phyloP scores from a whole-genome alignment of 2,329 filamentous ascomycete species.

The Neurospora sp. region DNA sequence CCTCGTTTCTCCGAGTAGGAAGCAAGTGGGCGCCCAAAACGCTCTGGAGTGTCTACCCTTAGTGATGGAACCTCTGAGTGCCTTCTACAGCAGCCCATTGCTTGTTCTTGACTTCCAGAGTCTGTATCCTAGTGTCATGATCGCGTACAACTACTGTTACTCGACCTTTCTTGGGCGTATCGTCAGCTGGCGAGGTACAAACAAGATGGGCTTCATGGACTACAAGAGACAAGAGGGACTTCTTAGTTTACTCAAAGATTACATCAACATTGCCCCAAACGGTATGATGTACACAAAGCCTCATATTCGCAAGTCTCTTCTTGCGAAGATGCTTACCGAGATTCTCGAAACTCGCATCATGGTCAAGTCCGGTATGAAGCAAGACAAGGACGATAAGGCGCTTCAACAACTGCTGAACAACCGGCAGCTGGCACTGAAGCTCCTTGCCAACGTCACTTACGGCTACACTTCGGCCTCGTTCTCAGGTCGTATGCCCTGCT shows the following conservation, averaged over 20 bases:
- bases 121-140: constrained; percentile 95
- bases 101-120: constrained; percentile 94
- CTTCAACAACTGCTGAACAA: constrained; percentile 87
- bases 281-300: constrained; percentile 92
- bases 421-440: constrained; percentile 82
- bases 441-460: constrained; percentile 98
- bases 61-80: constrained; percentile 95
- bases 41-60: constrained; percentile 87
- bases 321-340: constrained; percentile 94
- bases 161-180: constrained; percentile 89
- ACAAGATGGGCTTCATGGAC: constrained; percentile 90
- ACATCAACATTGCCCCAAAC: constrained; percentile 89
- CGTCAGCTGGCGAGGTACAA: constrained; percentile 75
- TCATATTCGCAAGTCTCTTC: constrained; percentile 74
- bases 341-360: constrained; percentile 94
- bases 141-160: constrained; percentile 98
- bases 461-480: constrained; percentile 96
- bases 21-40: constrained; percentile 89
- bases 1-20: constrained; percentile 77
- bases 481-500: constrained; percentile 94
- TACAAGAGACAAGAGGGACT: constrained; percentile 70
- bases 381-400: constrained; percentile 76
- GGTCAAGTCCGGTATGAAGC: constrained; percentile 96
- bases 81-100: constrained; percentile 83
- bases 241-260: constrained; percentile 66